Percentiles rank a stretch among this genome's conserved stretches.
These are phyloP conservation scores for Aspergillus sp. DNA, from an alignment of 2,329 filamentous ascomycete species.

Conservation along the genomic window DNA sequence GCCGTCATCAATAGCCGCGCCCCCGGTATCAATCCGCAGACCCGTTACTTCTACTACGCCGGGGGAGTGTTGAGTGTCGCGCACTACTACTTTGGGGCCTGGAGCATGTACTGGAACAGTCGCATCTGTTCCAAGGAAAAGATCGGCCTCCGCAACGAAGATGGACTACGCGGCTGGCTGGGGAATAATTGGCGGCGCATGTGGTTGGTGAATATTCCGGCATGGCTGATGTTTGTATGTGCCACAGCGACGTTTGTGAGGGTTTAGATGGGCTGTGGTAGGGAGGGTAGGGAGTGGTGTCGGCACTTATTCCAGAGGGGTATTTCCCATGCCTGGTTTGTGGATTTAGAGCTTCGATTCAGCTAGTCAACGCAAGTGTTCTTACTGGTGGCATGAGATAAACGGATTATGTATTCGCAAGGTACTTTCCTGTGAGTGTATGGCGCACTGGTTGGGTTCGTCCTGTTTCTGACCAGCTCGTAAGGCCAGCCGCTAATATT, in stretches of 20 bases:
- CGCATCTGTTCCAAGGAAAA: background rate
- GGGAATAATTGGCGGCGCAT: background rate
- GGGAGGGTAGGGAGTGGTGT: background rate
- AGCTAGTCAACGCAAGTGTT: too few species aligned
- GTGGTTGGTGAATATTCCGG: background rate
- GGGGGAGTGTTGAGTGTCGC: background rate
- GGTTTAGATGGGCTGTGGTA: background rate
- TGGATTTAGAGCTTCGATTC: too few species aligned
- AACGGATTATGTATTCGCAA: too few species aligned
- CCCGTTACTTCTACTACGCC: background rate
- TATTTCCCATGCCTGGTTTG: too few species aligned
- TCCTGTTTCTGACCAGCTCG: too few species aligned
- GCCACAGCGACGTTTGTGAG: background rate
- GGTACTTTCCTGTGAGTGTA: too few species aligned
- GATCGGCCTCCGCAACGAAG: background rate
- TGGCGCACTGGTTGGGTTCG: too few species aligned
- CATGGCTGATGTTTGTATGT: background rate
- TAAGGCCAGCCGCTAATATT: too few species aligned
- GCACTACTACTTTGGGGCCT: background rate
- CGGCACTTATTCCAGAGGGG: too few species aligned
- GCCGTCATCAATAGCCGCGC: background rate
- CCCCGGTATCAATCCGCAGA: background rate
- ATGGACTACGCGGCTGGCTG: background rate
- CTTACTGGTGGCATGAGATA: too few species aligned
- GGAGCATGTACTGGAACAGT: background rate